Conservation (phyloP, 2,329 filamentous ascomycete species). For the Cladosporium velox region DNA sequence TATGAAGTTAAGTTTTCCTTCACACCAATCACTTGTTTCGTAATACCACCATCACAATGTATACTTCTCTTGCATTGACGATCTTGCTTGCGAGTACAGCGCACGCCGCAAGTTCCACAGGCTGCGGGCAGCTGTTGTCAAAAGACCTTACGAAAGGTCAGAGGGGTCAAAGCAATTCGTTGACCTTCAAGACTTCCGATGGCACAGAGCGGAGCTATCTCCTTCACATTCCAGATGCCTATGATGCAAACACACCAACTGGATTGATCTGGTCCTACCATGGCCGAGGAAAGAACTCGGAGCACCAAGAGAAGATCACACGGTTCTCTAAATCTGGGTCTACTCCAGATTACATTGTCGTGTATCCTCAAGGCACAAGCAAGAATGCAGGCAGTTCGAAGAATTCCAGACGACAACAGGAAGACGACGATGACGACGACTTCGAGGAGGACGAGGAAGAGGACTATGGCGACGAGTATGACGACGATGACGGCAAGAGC, state of each 20-base stretch:
- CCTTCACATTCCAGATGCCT: conserved; percentile 44
- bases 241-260: conserved; percentile 40
- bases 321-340: conserved; percentile 49
- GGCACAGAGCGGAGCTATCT: conserved; percentile 38
- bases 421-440: background rate
- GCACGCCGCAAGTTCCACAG: conserved; percentile 10
- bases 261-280: conserved; percentile 53
- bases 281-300: conserved; percentile 42
- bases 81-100: background rate
- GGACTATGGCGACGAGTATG: background rate
- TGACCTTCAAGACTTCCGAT: conserved; percentile 26
- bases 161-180: conserved; percentile 25
- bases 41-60: background rate
- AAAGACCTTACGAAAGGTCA: conserved; percentile 27
- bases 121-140: conserved; percentile 29
- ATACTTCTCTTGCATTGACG: background rate
- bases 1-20: background rate
- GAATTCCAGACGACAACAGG: background rate
- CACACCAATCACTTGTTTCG: background rate
- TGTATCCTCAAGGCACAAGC: conserved; percentile 47
- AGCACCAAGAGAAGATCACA: conserved; percentile 44
- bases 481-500: background rate
- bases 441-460: background rate
- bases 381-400: background rate
- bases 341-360: conserved; percentile 47